Conservation (phyloP, 176 grass and related monocot genomes). For the Tillandsia fasciculata region DNA sequence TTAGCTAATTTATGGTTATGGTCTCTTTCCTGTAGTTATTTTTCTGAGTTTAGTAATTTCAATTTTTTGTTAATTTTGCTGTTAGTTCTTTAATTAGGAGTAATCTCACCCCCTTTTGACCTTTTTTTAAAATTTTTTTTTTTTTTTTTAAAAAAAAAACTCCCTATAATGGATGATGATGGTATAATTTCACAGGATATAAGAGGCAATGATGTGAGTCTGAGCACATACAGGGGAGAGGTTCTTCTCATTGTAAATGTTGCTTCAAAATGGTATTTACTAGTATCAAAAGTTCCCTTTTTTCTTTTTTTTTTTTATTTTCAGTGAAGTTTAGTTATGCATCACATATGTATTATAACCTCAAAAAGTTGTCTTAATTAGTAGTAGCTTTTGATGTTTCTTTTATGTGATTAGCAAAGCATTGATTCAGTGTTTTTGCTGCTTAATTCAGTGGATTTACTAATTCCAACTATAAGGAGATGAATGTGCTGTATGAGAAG, state of each 20-base stretch:
- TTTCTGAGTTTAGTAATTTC: neutral
- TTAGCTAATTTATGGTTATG: neutral
- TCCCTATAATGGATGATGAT: neutral
- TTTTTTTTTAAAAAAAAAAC: neutral
- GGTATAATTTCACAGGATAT: slow-evolving; percentile 37
- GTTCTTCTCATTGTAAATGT: slow-evolving; percentile 85
- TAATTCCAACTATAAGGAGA: slow-evolving; percentile 41
- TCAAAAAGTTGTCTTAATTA: neutral
- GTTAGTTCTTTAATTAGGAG: neutral
- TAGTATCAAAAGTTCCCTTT: slow-evolving; percentile 5
- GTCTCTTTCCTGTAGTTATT: neutral
- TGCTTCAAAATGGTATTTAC: slow-evolving; percentile 60
- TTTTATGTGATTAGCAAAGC: slow-evolving; percentile 8
- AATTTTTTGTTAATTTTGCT: neutral
- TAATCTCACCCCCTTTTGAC: neutral
- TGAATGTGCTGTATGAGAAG: slow-evolving; percentile 41
- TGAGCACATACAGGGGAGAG: slow-evolving; percentile 62
- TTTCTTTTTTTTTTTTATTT: neutral
- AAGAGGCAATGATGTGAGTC: slow-evolving; percentile 41
- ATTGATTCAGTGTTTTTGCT: slow-evolving; percentile 2
- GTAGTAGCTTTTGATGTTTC: neutral
- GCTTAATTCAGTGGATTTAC: slow-evolving; percentile 45
- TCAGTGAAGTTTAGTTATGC: too few species aligned
- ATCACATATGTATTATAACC: too few species aligned
- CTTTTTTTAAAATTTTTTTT: neutral